Evolutionary conservation across 164 flowering plant genomes (phyloP), one percentile per base, ranked within the genome.

Genomic region (Vitis labrusca): DNA sequence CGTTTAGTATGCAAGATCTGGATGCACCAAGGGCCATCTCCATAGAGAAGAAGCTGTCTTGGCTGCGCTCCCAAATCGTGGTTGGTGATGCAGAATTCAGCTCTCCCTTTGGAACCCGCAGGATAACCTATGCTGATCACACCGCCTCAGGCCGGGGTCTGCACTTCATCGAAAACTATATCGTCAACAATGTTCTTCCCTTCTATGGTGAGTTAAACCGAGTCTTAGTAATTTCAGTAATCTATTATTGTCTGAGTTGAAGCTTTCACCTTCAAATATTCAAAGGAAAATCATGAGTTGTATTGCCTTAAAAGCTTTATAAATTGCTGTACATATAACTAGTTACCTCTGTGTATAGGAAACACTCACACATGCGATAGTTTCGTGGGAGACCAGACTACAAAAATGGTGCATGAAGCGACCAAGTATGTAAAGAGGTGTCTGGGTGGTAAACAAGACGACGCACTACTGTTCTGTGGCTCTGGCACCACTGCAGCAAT

Each of bases 281-380:
- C 27, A 23, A 23, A 23, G 27, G 27, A 23, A 23, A 23, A 23
- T 23, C 2, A 23, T 23, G 27, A 23, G 27, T 23, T 23, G 27
- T 23, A 23, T 23, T 23, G 27, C 27, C 27, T 23, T 23, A 23
- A 1, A 23, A 2, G 27, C 27, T 23, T 23, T 23, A 23, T 23
- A 23, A 1, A 23, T 23, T 23, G 27, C 0, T 37, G 44, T 37
- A 37, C 27, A 23, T 23, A 37, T 2, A 37, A 37, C 44, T 37
- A 23, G 44, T 37, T 37, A 37, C 44, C 44, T 37, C 1, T 62
- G 4, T 15, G 29, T 30, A 48, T 50, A 89, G 93, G 93, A 9
- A 89, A 89, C 64, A 82, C 83, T 12, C 93, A 89, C 74, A 89
- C 93, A 0, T 49, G 78, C 15, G 90, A 89, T 67, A 89, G 89